Percentiles rank a stretch among this genome's conserved stretches.
These are phyloP conservation scores for Trichoderma brevicompactum DNA, from an alignment of 2,329 filamentous ascomycete genomes.

Conservation along the genomic window DNA sequence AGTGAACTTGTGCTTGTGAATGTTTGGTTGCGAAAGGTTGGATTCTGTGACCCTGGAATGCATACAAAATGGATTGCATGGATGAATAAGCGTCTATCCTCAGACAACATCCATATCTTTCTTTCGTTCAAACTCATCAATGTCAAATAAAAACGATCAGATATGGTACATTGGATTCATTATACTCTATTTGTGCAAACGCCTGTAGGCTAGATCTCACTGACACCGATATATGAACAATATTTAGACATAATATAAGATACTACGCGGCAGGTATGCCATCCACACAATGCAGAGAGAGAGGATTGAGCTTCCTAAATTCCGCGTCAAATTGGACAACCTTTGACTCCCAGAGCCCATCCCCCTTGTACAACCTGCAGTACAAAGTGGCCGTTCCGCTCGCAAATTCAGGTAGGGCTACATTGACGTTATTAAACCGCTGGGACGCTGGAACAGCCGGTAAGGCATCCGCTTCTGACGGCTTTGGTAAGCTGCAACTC, in stretches of 20 bases:
- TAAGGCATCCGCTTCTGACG: not conserved
- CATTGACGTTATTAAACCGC: slow-evolving; percentile 17
- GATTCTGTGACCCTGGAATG: not conserved
- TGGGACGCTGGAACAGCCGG: slow-evolving; percentile 11
- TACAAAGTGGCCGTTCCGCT: slow-evolving; percentile 15
- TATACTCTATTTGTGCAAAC: too few species aligned
- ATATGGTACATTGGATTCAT: too few species aligned
- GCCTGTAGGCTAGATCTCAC: too few species aligned
- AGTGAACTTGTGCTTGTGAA: not conserved
- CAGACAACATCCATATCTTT: not conserved
- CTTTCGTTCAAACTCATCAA: not conserved
- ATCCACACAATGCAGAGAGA: not conserved
- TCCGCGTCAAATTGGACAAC: slow-evolving; percentile 13
- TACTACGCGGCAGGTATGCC: not conserved
- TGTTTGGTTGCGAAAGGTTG: not conserved
- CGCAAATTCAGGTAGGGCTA: slow-evolving; percentile 18
- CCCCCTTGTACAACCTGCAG: slow-evolving; percentile 5
- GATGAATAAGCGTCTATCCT: not conserved
- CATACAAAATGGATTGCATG: not conserved
- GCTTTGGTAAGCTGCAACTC: slow-evolving; percentile 4
- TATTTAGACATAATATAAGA: not conserved
- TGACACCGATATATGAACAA: not conserved
- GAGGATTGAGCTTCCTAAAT: not conserved
- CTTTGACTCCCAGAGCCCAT: slow-evolving; percentile 15
- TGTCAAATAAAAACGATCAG: too few species aligned